phyloP scores from a whole-genome alignment of 176 grass and related monocot species.

The Elymus sibiricus region DNA sequence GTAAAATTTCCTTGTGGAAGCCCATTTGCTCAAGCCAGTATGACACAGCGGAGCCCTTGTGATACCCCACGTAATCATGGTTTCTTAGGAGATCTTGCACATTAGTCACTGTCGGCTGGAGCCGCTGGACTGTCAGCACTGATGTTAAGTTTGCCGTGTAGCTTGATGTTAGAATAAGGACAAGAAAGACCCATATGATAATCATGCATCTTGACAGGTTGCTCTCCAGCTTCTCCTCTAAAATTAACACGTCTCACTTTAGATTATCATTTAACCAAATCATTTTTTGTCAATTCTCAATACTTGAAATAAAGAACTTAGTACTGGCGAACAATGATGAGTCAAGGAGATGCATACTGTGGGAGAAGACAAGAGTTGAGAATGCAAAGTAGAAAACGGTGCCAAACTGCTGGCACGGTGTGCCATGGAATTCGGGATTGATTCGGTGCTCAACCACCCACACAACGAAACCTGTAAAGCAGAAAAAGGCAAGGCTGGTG shows the following conservation, averaged over 20 bases:
- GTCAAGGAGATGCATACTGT: slow-evolving; percentile 40
- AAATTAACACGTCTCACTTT: not conserved
- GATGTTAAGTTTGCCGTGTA: not conserved
- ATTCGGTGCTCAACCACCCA: slow-evolving; percentile 79
- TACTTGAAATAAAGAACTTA: not conserved
- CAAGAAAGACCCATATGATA: slow-evolving; percentile 81
- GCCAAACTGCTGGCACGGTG: slow-evolving; percentile 60
- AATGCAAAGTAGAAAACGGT: slow-evolving; percentile 82
- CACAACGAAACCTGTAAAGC: slow-evolving; percentile 76
- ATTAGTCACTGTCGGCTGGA: slow-evolving; percentile 62
- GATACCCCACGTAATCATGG: slow-evolving; percentile 48
- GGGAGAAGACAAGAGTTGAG: slow-evolving; percentile 87
- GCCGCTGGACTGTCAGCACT: slow-evolving; percentile 56
- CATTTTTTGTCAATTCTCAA: not conserved
- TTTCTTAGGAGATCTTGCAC: slow-evolving; percentile 42
- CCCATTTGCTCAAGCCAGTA: slow-evolving; percentile 9
- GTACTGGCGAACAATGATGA: not conserved
- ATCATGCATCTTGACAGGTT: slow-evolving; percentile 73
- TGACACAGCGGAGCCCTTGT: slow-evolving; percentile 57
- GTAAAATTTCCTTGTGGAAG: slow-evolving; percentile 39
- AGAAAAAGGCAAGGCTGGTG: slow-evolving; percentile 62
- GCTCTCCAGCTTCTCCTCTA: slow-evolving; percentile 91
- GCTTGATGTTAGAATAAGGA: slow-evolving; percentile 81
- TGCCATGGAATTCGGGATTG: slow-evolving; percentile 64
- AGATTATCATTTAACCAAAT: not conserved